Conservation (phyloP, 305 asterid species). For the Stenogyne calaminthoides region DNA sequence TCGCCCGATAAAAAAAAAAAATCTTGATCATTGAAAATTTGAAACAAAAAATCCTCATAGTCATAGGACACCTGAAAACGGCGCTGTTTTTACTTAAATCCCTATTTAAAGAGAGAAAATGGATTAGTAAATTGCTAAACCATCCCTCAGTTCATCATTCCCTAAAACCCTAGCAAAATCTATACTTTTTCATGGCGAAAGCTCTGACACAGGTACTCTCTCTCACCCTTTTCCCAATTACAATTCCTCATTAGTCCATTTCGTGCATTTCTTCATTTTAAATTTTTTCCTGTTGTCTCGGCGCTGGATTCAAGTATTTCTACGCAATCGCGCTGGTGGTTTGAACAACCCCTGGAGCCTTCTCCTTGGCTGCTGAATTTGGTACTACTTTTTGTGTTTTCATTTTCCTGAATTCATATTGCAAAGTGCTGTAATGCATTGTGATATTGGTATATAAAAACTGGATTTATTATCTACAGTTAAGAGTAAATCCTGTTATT, state of each 20-base stretch:
- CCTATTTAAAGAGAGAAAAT: not conserved
- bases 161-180: slow-evolving; percentile 40
- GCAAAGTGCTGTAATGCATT: not conserved
- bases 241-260: not conserved
- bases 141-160: not conserved
- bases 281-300: slow-evolving; percentile 23
- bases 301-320: slow-evolving; percentile 41
- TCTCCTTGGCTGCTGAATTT: slow-evolving; percentile 36
- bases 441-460: not conserved
- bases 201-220: slow-evolving; percentile 39
- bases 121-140: not conserved
- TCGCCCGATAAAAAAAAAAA: no score
- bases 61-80: not conserved
- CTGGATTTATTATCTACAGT: not conserved
- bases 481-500: not conserved
- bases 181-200: slow-evolving; percentile 40
- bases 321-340: slow-evolving; percentile 35
- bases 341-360: slow-evolving; percentile 34
- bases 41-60: not conserved
- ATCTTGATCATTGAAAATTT: no score
- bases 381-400: slow-evolving; percentile 19
- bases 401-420: not conserved
- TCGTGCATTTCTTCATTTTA: not conserved
- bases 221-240: not conserved
- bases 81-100: not conserved